These are phyloP conservation scores for Mallotus japonicus DNA, from an alignment of 441 rosid species.

Conservation along the genomic window DNA sequence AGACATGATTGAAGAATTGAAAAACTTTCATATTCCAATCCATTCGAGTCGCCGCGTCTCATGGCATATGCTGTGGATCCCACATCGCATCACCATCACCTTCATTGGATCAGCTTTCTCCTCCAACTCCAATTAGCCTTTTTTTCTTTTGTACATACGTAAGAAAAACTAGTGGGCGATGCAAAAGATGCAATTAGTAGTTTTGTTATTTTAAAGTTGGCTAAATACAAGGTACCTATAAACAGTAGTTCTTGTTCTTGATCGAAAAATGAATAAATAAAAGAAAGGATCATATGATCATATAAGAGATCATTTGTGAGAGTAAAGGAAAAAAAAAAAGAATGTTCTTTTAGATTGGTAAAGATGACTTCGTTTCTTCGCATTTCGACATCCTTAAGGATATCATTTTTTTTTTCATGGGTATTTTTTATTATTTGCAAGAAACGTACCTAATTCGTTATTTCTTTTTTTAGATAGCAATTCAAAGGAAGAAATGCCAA, in stretches of 20 bases:
- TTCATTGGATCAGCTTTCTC: background rate
- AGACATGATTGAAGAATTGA: background rate
- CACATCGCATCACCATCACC: constrained; percentile 1
- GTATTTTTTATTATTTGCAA: background rate
- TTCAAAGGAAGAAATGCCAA: too few species aligned
- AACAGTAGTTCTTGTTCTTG: background rate
- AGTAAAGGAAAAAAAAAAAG: background rate
- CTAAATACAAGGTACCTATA: constrained; percentile 4
- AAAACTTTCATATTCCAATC: background rate
- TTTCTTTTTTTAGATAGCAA: too few species aligned
- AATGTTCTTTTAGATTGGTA: background rate
- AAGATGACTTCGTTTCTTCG: background rate
- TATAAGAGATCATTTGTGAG: background rate
- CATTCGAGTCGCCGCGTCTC: constrained; percentile 37
- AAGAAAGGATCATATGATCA: too few species aligned
- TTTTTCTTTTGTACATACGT: background rate
- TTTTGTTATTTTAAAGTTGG: background rate
- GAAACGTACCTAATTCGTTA: background rate
- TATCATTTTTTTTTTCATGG: background rate
- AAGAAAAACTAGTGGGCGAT: background rate
- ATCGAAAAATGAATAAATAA: too few species aligned
- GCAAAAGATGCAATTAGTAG: background rate
- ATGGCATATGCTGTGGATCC: constrained; percentile 38
- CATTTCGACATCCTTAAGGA: background rate
- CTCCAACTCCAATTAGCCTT: background rate